A percentile compares a stretch with the other conserved stretches of the same genome.
phyloP scores from a whole-genome alignment of 2,329 filamentous ascomycete genomes.

The Phyllachora maydis region DNA sequence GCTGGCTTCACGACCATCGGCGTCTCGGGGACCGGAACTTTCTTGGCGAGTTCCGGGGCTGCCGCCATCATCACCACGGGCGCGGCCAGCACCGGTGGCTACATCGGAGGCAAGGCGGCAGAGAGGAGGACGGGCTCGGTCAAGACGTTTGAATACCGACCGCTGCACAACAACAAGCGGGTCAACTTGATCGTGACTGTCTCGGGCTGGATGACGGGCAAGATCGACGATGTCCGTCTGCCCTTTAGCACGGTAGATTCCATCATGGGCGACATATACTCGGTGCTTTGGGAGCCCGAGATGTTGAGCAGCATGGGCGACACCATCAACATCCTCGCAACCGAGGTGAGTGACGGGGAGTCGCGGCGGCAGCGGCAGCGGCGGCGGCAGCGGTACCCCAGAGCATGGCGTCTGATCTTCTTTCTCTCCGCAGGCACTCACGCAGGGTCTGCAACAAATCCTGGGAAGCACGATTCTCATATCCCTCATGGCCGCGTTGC shows the following conservation, averaged over 20 bases:
- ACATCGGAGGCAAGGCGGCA: constrained; percentile 75
- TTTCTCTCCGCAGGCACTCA: constrained; percentile 46
- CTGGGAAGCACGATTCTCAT: constrained; percentile 77
- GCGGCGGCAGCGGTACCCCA: too few relatives aligned
- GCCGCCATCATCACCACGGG: constrained; percentile 86
- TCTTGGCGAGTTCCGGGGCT: constrained; percentile 78
- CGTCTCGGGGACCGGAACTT: constrained; percentile 69
- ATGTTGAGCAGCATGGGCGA: constrained; percentile 97
- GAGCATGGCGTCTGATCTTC: constrained; percentile 1
- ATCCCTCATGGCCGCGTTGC: constrained; percentile 77
- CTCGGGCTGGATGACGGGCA: constrained; percentile 96
- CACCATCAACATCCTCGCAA: constrained; percentile 94
- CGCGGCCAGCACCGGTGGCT: constrained; percentile 67
- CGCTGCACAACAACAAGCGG: constrained; percentile 92
- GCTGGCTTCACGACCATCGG: constrained; percentile 92
- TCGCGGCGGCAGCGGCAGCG: too few relatives aligned
- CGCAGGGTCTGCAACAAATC: constrained; percentile 88
- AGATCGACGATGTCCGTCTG: constrained; percentile 85
- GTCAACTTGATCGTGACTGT: constrained; percentile 92
- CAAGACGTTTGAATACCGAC: constrained; percentile 90
- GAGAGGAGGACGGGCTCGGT: constrained; percentile 76
- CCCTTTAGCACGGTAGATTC: constrained; percentile 94
- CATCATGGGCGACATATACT: constrained; percentile 96
- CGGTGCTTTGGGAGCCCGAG: constrained; percentile 91
- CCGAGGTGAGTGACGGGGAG: constrained; percentile 60